Conservation (phyloP, 345 rosid genomes). For the Acer negundo region DNA sequence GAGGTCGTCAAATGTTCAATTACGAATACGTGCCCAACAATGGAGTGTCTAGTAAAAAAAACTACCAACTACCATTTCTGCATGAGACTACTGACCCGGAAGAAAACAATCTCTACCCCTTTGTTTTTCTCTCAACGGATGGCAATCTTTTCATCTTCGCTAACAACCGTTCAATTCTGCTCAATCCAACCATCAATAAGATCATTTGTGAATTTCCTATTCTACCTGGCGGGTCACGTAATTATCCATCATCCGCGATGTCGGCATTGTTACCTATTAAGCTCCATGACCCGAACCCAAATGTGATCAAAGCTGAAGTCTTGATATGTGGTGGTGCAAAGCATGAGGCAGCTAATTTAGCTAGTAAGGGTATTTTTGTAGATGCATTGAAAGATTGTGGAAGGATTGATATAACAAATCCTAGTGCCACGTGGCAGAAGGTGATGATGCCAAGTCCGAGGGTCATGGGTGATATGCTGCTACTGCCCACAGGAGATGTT, state of each 20-base stretch:
- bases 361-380: slow-evolving; percentile 26
- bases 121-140: slow-evolving; percentile 38
- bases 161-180: slow-evolving; percentile 35
- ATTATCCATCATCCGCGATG: slow-evolving; percentile 36
- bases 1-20: slow-evolving; percentile 38
- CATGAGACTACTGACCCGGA: slow-evolving; percentile 24
- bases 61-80: slow-evolving; percentile 32
- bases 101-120: slow-evolving; percentile 37
- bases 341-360: slow-evolving; percentile 26
- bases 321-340: slow-evolving; percentile 44
- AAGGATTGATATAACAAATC: slow-evolving; percentile 30
- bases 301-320: slow-evolving; percentile 25
- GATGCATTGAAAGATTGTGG: slow-evolving; percentile 38
- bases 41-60: slow-evolving; percentile 26
- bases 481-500: slow-evolving; percentile 38
- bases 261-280: slow-evolving; percentile 38
- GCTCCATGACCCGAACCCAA: slow-evolving; percentile 12
- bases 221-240: slow-evolving; percentile 38
- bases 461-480: slow-evolving; percentile 36
- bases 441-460: slow-evolving; percentile 44
- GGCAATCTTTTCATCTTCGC: slow-evolving; percentile 47
- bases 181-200: slow-evolving; percentile 27
- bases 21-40: slow-evolving; percentile 39
- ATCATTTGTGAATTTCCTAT: slow-evolving; percentile 30
- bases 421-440: slow-evolving; percentile 33